Evolutionary conservation across 441 rosid genomes (phyloP), one percentile per base, ranked within the genome.

Genomic region (Erodium moschatum): DNA sequence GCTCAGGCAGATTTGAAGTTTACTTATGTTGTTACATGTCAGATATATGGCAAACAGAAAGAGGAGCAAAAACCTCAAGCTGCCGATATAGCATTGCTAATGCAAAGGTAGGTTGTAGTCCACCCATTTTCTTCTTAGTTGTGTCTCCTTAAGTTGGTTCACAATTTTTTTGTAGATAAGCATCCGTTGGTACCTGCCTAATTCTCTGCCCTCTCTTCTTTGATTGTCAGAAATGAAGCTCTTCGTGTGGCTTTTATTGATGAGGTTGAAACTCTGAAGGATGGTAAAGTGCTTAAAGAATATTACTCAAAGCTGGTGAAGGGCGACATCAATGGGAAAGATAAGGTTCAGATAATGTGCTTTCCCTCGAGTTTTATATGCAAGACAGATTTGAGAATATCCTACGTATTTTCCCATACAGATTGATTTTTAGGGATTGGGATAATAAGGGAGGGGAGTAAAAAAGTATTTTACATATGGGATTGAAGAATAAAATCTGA

Each of bases 221-320:
- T 10, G 68, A n/a, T 73, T 81, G 68, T 60, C 82, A 94, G 99
- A 83, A 89, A 92, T 83, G 99, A 95, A 85, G 99, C 99, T 70
- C 95, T 95, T 71, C 99, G 99, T 64, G 87, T 95, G 72, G 99
- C 99, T 77, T 95, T 88, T 76, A 92, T 95, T 13, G 98, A 92
- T 81, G 84, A 84, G 66, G 96, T 95, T 66, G 99, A 94, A 79
- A 86, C 89, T 68, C 73, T 89, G 69, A 82, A 85, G 81, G 86
- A 89, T 77, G 97, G 96, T 61, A 81, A 72, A 70, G 88, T 89
- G 67, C 89, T 85, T 15, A 90, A 81, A 33, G 96, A 89, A 66
- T 95, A 81, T 75, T 90, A 81, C 80, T 95, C 99, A n/a, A 95
- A 95, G 80, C 97, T 95, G 67, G 99, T 95, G 82, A 95, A 95